These are phyloP conservation scores for Calocera cornea DNA, from an alignment of 768 basidiomycete genomes.

Conservation along the genomic window DNA sequence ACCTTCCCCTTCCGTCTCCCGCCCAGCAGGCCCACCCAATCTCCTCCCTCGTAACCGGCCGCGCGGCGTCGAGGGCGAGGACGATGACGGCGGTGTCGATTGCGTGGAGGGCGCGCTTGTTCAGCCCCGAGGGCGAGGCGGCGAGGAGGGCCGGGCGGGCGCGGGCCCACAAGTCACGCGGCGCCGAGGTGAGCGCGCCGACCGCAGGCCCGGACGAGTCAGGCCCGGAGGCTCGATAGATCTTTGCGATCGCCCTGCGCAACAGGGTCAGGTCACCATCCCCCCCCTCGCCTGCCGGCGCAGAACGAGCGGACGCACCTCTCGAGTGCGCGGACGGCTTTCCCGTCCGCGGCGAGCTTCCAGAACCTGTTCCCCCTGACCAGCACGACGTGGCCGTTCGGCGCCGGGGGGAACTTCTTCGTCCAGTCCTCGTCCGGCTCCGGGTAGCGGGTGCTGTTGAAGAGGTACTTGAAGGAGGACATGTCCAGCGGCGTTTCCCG, in stretches of 20 bases:
- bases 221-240: slow-evolving; percentile 50
- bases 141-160: slow-evolving; percentile 48
- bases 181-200: slow-evolving; percentile 77
- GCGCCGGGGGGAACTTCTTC: slow-evolving; percentile 59
- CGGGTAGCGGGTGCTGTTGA: slow-evolving; percentile 88
- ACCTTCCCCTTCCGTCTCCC: slow-evolving; percentile 80
- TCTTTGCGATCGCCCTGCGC: slow-evolving; percentile 47
- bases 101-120: slow-evolving; percentile 51
- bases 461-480: slow-evolving; percentile 59
- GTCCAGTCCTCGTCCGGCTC: slow-evolving; percentile 60
- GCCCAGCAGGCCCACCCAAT: slow-evolving; percentile 75
- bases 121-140: slow-evolving; percentile 44
- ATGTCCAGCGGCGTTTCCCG: slow-evolving; percentile 70
- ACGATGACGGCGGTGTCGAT: slow-evolving; percentile 87
- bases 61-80: slow-evolving; percentile 69
- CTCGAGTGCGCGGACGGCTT: slow-evolving; percentile 74
- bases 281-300: not conserved
- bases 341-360: slow-evolving; percentile 59
- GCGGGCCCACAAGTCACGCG: slow-evolving; percentile 78
- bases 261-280: slow-evolving; percentile 4
- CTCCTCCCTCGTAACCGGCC: slow-evolving; percentile 69
- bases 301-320: slow-evolving; percentile 29
- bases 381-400: slow-evolving; percentile 80
- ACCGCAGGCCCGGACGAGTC: slow-evolving; percentile 35
- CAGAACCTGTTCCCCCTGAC: slow-evolving; percentile 86